A percentile compares a stretch with the other conserved stretches of the same genome.
phyloP scores from a whole-genome alignment of 352 stramenopile species.

The Phytophthora pini region DNA sequence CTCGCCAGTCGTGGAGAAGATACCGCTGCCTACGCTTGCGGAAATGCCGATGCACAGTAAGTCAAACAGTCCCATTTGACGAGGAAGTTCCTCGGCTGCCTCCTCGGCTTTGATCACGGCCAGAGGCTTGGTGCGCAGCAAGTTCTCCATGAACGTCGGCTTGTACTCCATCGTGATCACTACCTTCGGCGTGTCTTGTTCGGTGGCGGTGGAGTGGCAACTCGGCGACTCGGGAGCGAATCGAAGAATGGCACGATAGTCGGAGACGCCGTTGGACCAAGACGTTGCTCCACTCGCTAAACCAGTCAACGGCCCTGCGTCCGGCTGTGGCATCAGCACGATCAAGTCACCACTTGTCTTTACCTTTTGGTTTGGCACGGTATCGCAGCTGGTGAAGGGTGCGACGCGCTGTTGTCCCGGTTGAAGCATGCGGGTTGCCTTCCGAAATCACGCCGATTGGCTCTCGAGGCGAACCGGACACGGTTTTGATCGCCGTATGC shows the following conservation, averaged over 20 bases:
- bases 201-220: slow-evolving; percentile 1
- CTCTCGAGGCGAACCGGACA: slow-evolving; percentile 9
- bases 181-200: slow-evolving; percentile 13
- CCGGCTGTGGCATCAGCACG: slow-evolving; percentile 22
- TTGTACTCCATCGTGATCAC: slow-evolving; percentile 37
- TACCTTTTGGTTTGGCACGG: slow-evolving; percentile 22
- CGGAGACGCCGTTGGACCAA: neutral
- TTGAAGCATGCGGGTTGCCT: slow-evolving; percentile 20
- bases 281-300: slow-evolving; percentile 28
- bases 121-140: slow-evolving; percentile 78
- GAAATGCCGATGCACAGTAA: slow-evolving; percentile 92
- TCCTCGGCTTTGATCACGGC: slow-evolving; percentile 80
- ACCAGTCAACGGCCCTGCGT: slow-evolving; percentile 25
- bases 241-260: slow-evolving; percentile 22
- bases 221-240: slow-evolving; percentile 14
- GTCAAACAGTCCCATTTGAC: slow-evolving; percentile 87
- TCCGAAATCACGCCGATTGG: slow-evolving; percentile 28
- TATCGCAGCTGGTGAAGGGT: slow-evolving; percentile 13
- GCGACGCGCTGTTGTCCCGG: slow-evolving; percentile 14
- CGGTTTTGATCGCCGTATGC: slow-evolving; percentile 18
- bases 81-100: slow-evolving; percentile 68
- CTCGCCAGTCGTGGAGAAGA: slow-evolving; percentile 88
- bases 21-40: slow-evolving; percentile 91
- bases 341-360: slow-evolving; percentile 28
- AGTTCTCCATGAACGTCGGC: slow-evolving; percentile 54